Percentiles rank a stretch among this genome's conserved stretches.
Conservation (phyloP, 1,284 basidiomycete genomes). For the Microbotryum scabiosae region DNA sequence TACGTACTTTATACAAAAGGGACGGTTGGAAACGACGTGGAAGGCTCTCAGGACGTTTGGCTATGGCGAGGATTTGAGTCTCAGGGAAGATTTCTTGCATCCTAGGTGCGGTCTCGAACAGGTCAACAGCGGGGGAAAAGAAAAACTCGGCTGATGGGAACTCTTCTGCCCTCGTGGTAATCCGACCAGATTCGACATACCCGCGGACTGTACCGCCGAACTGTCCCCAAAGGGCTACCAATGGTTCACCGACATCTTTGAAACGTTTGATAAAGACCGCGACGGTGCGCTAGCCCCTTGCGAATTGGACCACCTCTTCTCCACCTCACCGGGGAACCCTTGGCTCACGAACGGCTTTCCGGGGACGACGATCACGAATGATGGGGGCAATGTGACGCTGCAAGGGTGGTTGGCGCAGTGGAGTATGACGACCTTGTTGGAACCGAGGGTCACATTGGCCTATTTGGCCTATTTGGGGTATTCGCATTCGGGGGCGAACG, state of each 20-base stretch:
- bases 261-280: slow-evolving; percentile 95
- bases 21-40: slow-evolving; percentile 95
- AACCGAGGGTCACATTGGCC: slow-evolving; percentile 81
- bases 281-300: slow-evolving; percentile 79
- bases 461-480: slow-evolving; percentile 95
- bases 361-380: slow-evolving; percentile 81
- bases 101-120: slow-evolving; percentile 58
- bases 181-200: slow-evolving; percentile 72
- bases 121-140: not conserved
- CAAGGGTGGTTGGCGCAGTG: slow-evolving; percentile 98
- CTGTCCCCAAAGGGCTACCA: slow-evolving; percentile 86
- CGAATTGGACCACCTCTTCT: slow-evolving; percentile 85
- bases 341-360: slow-evolving; percentile 81
- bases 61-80: slow-evolving; percentile 84
- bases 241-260: slow-evolving; percentile 95
- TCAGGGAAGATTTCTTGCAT: slow-evolving; percentile 76
- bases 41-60: slow-evolving; percentile 90
- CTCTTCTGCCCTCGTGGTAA: not conserved
- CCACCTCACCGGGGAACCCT: slow-evolving; percentile 88
- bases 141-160: not conserved
- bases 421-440: slow-evolving; percentile 96
- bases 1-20: slow-evolving; percentile 93
- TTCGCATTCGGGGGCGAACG: slow-evolving; percentile 47
- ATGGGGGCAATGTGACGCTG: slow-evolving; percentile 79
- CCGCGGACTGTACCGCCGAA: slow-evolving; percentile 88